These are phyloP conservation scores for Leccinum pallidistipes DNA, from an alignment of 1,284 basidiomycete species.

Conservation along the genomic window DNA sequence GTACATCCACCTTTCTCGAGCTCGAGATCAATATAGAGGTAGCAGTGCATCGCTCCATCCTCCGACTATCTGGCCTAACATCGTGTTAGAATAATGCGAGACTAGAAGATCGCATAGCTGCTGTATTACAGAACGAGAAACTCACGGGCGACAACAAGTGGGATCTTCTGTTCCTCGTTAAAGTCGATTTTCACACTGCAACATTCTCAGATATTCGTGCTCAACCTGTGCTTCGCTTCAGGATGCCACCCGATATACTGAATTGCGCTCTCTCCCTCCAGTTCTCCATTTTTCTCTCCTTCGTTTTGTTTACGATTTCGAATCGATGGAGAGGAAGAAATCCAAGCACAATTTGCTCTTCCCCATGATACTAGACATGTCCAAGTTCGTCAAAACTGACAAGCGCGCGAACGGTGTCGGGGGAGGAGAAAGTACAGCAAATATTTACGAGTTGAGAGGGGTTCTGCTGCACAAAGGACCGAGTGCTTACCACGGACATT, in stretches of 20 bases:
- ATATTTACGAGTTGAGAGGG: constrained; percentile 77
- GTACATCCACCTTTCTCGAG: constrained; percentile 73
- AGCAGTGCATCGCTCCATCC: neutral
- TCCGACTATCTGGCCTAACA: neutral
- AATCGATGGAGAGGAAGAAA: constrained; percentile 78
- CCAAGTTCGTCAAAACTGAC: constrained; percentile 48
- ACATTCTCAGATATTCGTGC: constrained; percentile 67
- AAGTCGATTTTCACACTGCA: neutral
- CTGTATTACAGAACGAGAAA: constrained; percentile 63
- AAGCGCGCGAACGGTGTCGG: constrained; percentile 13
- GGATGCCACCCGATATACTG: constrained; percentile 75
- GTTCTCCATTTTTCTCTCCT: constrained; percentile 87
- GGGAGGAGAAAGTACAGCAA: constrained; percentile 11
- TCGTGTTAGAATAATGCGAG: constrained; percentile 59
- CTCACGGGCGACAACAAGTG: constrained; percentile 83
- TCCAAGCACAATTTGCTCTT: constrained; percentile 77
- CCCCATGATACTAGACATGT: constrained; percentile 75
- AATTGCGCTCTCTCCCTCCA: constrained; percentile 71
- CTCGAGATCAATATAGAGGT: constrained; percentile 81
- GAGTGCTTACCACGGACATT: constrained; percentile 91
- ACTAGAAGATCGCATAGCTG: constrained; percentile 69
- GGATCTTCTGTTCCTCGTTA: neutral
- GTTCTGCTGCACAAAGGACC: constrained; percentile 83
- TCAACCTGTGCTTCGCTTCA: constrained; percentile 67
- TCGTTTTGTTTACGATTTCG: constrained; percentile 85